phyloP scores from a whole-genome alignment of 306 rosid genomes.

The Casuarina glauca region DNA sequence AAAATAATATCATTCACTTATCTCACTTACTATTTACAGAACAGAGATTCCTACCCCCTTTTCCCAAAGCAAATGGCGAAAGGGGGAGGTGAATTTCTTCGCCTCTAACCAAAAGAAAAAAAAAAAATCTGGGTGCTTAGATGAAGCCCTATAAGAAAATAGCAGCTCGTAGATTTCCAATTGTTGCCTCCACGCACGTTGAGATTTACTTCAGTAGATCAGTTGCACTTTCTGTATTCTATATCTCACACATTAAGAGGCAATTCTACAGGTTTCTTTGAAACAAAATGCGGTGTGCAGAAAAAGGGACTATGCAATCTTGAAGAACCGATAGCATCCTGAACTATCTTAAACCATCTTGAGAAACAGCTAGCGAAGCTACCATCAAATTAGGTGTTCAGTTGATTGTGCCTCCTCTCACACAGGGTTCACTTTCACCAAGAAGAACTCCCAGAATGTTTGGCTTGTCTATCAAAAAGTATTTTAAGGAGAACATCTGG shows the following conservation, averaged over 20 bases:
- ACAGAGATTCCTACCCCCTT: constrained; percentile 8
- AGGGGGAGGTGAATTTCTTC: background rate
- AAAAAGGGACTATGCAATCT: constrained; percentile 33
- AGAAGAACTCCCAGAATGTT: constrained; percentile 27
- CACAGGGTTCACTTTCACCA: constrained; percentile 27
- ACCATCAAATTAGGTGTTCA: constrained; percentile 28
- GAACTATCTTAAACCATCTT: constrained; percentile 29
- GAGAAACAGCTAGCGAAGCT: constrained; percentile 33
- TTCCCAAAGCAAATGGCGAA: constrained; percentile 38
- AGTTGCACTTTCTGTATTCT: background rate
- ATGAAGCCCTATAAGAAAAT: constrained; percentile 45
- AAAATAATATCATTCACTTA: background rate
- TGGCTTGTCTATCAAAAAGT: constrained; percentile 23
- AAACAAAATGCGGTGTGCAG: constrained; percentile 31
- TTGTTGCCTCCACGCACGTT: constrained; percentile 24
- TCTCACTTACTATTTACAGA: constrained; percentile 1
- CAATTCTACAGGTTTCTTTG: constrained; percentile 17
- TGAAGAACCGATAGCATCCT: constrained; percentile 28
- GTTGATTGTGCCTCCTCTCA: constrained; percentile 21
- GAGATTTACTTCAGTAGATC: constrained; percentile 14
- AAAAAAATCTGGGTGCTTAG: constrained; percentile 41
- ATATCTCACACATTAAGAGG: constrained; percentile 8
- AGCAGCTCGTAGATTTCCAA: constrained; percentile 37
- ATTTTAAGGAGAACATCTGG: constrained; percentile 21
- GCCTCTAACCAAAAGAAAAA: constrained; percentile 34